A percentile compares a stretch with the other conserved stretches of the same genome.
Conservation (phyloP, 1,284 basidiomycete species). For the Sporisorium graminicola region DNA sequence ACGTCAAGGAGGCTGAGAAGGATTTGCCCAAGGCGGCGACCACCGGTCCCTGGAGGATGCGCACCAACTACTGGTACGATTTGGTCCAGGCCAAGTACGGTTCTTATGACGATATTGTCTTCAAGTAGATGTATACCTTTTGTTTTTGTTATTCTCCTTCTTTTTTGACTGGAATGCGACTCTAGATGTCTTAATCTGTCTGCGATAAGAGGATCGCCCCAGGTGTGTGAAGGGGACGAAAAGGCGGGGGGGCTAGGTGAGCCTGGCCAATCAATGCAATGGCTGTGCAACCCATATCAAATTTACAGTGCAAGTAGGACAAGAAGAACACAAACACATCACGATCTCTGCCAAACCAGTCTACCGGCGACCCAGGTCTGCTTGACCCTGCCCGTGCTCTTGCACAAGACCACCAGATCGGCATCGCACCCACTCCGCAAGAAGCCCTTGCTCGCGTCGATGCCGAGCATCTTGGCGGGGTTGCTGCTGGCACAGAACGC, state of each 20-base stretch:
- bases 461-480: conserved; percentile 82
- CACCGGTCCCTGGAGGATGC: conserved; percentile 54
- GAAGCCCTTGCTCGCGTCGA: conserved; percentile 82
- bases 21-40: conserved; percentile 62
- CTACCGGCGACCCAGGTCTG: conserved; percentile 85
- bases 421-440: conserved; percentile 84
- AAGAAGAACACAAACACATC: background rate
- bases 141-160: background rate
- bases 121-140: conserved; percentile 17
- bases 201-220: too few species aligned
- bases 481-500: conserved; percentile 86
- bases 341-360: conserved; percentile 23
- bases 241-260: too few species aligned
- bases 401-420: conserved; percentile 80
- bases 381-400: conserved; percentile 77
- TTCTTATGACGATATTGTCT: conserved; percentile 34
- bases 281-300: too few species aligned
- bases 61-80: conserved; percentile 62
- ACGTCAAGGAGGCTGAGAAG: conserved; percentile 59
- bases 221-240: too few species aligned
- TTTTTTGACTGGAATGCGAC: background rate
- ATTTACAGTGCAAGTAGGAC: too few species aligned
- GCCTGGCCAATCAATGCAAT: too few species aligned
- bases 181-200: too few species aligned
- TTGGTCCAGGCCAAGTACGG: conserved; percentile 54